phyloP scores from a whole-genome alignment of 73 alveolate genomes.

The Paramecium sonneborni region DNA sequence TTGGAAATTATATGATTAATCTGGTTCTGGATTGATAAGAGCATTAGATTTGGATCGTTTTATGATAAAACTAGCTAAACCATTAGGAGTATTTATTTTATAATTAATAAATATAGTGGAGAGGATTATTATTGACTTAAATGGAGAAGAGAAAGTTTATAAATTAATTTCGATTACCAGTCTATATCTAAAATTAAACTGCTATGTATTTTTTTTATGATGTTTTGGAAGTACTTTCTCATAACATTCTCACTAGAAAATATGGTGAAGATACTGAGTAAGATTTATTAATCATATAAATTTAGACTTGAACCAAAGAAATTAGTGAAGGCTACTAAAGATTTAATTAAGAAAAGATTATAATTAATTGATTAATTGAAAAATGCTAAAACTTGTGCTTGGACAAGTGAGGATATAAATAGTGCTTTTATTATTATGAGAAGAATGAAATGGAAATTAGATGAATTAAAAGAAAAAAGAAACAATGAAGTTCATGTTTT shows the following conservation, averaged over 20 bases:
- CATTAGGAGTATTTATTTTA: conserved; percentile 6
- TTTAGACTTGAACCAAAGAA: conserved; percentile 9
- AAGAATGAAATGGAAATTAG: conserved; percentile 24
- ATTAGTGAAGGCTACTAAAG: conserved; percentile 33
- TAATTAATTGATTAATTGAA: background rate
- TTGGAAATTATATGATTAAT: conserved; percentile 22
- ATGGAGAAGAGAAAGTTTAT: background rate
- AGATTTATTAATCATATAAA: background rate
- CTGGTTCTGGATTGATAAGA: background rate
- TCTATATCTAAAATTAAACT: background rate
- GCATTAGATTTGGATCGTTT: conserved; percentile 9
- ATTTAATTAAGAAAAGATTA: background rate
- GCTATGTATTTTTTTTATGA: conserved; percentile 19
- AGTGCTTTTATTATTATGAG: conserved; percentile 19
- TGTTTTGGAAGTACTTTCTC: conserved; percentile 13
- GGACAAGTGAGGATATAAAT: conserved; percentile 26
- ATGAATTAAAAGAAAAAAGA: conserved; percentile 11
- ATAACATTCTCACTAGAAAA: background rate
- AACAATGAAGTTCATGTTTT: conserved; percentile 15
- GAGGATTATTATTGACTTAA: background rate
- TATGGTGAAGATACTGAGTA: conserved; percentile 52
- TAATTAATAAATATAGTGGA: conserved; percentile 12
- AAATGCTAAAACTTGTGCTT: background rate
- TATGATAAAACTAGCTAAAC: background rate
- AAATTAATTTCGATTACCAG: conserved; percentile 10